These are phyloP conservation scores for Cadophora gregata DNA, from an alignment of 2,329 filamentous ascomycete genomes.

Conservation along the genomic window DNA sequence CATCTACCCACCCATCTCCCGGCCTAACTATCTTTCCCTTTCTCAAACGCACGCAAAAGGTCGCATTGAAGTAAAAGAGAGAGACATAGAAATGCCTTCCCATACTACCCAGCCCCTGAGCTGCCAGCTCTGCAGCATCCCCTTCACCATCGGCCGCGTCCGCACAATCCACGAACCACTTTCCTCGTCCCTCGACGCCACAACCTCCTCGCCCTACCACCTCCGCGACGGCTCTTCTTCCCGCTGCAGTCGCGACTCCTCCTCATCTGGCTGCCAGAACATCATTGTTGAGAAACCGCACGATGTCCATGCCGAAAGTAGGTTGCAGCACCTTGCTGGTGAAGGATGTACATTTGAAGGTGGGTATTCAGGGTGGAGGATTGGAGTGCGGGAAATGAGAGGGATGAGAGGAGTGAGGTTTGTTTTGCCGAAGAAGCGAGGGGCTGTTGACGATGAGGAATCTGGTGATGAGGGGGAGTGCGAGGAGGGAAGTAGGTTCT, in stretches of 20 bases:
- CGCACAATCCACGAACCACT: conserved; percentile 15
- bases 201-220: background rate
- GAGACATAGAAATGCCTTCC: background rate
- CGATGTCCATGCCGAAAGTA: background rate
- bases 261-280: background rate
- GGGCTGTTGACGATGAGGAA: background rate
- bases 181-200: conserved; percentile 9
- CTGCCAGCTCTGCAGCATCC: conserved; percentile 22
- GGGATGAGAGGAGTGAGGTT: conserved; percentile 22
- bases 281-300: background rate
- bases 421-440: conserved; percentile 22
- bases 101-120: background rate
- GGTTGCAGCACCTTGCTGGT: conserved; percentile 16
- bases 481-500: conserved; percentile 20
- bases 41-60: background rate
- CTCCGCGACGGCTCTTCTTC: background rate
- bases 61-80: no score
- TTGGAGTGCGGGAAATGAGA: conserved; percentile 21
- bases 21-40: no score
- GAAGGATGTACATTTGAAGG: conserved; percentile 20
- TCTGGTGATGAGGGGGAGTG: background rate
- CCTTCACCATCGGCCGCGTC: conserved; percentile 18
- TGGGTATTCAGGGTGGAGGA: conserved; percentile 21
- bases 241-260: background rate
- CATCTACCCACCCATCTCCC: background rate